Percentiles rank a stretch among this genome's conserved stretches.
Conservation (phyloP, 768 basidiomycete species). For the Postia placenta region DNA sequence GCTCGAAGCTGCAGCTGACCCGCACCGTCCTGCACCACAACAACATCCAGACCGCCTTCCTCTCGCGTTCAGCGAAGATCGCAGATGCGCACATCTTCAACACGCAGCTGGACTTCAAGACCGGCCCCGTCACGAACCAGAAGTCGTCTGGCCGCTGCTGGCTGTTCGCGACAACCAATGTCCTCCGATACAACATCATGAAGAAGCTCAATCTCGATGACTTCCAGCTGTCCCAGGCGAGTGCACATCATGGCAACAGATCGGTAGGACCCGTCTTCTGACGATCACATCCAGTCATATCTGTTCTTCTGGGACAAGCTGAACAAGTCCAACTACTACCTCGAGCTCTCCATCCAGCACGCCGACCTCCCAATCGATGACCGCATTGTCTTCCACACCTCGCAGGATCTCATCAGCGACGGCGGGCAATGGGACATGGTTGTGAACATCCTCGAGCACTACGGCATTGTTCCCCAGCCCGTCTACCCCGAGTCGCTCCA, state of each 20-base stretch:
- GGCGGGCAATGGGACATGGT: conserved; percentile 97
- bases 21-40: conserved; percentile 69
- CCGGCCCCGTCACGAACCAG: conserved; percentile 82
- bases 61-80: conserved; percentile 55
- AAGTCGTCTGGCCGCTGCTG: conserved; percentile 89
- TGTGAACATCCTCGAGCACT: conserved; percentile 62
- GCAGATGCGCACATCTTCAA: conserved; percentile 80
- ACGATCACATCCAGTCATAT: conserved; percentile 49
- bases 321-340: conserved; percentile 89
- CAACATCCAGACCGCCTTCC: conserved; percentile 56
- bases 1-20: conserved; percentile 66
- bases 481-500: conserved; percentile 82
- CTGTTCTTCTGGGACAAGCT: conserved; percentile 97
- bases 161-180: conserved; percentile 91
- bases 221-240: conserved; percentile 86
- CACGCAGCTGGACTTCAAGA: conserved; percentile 70
- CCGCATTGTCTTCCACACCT: conserved; percentile 73
- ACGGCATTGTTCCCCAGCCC: conserved; percentile 82
- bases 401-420: conserved; percentile 75
- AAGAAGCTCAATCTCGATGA: conserved; percentile 80
- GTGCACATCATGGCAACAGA: too few species aligned
- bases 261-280: too few species aligned
- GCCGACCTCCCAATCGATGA: conserved; percentile 77
- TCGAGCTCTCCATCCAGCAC: conserved; percentile 81
- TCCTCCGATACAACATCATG: conserved; percentile 79